These are phyloP conservation scores for Vaccinium myrtillus DNA, from an alignment of 148 eudicot species.

Conservation along the genomic window DNA sequence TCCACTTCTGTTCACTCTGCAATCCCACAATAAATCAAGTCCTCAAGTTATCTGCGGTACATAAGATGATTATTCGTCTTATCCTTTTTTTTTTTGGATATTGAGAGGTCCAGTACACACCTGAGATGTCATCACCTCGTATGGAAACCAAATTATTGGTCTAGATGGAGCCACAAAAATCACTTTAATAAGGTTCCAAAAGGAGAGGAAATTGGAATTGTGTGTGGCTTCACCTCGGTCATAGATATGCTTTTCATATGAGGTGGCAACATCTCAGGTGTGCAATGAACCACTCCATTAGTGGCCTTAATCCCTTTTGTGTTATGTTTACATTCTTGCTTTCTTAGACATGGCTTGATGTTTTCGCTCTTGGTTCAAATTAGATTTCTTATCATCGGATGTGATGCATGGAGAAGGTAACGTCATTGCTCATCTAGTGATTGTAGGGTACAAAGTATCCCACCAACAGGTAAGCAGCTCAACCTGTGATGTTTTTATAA, in stretches of 20 bases:
- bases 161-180: not conserved
- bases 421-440: slow-evolving; percentile 79
- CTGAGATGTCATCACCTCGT: not conserved
- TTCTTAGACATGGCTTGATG: slow-evolving; percentile 14
- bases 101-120: not conserved
- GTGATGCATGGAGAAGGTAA: slow-evolving; percentile 98
- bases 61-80: not conserved
- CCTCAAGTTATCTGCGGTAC: slow-evolving; percentile 73
- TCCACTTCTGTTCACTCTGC: slow-evolving; percentile 72
- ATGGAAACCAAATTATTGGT: not conserved
- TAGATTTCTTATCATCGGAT: slow-evolving; percentile 80
- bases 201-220: not conserved
- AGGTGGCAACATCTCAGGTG: not conserved
- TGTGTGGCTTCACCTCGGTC: not conserved
- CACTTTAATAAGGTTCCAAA: not conserved
- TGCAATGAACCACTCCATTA: not conserved
- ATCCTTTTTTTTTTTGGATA: slow-evolving; percentile 9
- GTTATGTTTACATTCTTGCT: slow-evolving; percentile 14
- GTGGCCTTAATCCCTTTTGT: not conserved
- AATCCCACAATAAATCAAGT: slow-evolving; percentile 69
- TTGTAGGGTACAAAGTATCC: slow-evolving; percentile 84
- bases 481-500: not conserved
- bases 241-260: not conserved
- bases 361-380: slow-evolving; percentile 19
- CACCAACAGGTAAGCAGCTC: slow-evolving; percentile 67